Evolutionary conservation across 305 asterid genomes (phyloP).

Genomic region (Fraxinus baroniana): DNA sequence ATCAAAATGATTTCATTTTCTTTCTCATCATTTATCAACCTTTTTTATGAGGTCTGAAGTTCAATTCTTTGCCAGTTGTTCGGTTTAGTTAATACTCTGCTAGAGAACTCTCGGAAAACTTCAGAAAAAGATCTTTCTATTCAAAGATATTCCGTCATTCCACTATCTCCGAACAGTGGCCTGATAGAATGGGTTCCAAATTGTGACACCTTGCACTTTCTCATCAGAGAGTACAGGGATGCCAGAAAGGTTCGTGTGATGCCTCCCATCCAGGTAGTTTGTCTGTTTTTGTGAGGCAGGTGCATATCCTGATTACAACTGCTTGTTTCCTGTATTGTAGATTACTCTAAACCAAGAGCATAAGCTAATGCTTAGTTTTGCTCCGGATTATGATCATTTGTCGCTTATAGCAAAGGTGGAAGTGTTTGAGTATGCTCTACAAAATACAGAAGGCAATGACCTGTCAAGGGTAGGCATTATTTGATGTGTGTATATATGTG

Average conservation of each 20-base stretch:
- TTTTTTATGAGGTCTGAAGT: constrained; percentile 27
- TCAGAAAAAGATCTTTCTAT: constrained; percentile 92
- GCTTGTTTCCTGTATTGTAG: constrained; percentile 44
- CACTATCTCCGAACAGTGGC: constrained; percentile 97
- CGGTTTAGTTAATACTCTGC: constrained; percentile 89
- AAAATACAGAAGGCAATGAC: constrained; percentile 97
- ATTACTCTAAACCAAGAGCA: constrained; percentile 97
- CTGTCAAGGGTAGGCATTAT: constrained; percentile 70
- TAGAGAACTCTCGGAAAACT: constrained; percentile 89
- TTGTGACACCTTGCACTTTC: constrained; percentile 95
- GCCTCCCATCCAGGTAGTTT: neutral
- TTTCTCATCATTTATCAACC: constrained; percentile 13
- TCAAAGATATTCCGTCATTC: constrained; percentile 91
- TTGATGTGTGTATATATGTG: constrained; percentile 15
- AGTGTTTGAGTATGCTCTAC: constrained; percentile 94
- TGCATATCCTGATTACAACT: constrained; percentile 27
- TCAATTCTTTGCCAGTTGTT: constrained; percentile 62
- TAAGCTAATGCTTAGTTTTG: constrained; percentile 91
- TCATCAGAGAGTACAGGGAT: constrained; percentile 96
- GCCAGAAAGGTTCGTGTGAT: constrained; percentile 73
- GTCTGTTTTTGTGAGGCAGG: constrained; percentile 12
- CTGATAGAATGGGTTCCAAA: constrained; percentile 98
- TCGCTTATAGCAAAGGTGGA: constrained; percentile 96
- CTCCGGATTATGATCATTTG: constrained; percentile 95
- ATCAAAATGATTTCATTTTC: constrained; percentile 4